phyloP scores from a whole-genome alignment of 2,329 filamentous ascomycete species.

The Fusarium denticulatum region DNA sequence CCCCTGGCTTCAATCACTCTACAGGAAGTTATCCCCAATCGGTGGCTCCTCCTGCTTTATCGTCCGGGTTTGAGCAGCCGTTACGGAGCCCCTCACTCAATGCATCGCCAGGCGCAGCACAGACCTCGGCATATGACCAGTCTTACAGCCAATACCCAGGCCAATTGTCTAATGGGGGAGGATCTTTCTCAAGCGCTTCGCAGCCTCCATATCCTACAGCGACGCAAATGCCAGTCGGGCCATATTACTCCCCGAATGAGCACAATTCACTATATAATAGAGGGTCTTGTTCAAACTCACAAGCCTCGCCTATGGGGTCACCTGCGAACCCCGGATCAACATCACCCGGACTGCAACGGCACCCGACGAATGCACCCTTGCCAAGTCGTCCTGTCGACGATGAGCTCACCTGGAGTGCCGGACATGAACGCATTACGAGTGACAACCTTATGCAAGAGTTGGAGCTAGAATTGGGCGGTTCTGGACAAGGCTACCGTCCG shows the following conservation, averaged over 20 bases:
- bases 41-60: slow-evolving; percentile 44
- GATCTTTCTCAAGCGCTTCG: slow-evolving; percentile 48
- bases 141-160: slow-evolving; percentile 50
- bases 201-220: slow-evolving; percentile 63
- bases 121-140: slow-evolving; percentile 50
- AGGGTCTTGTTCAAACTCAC: slow-evolving; percentile 60
- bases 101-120: slow-evolving; percentile 40
- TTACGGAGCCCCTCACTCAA: slow-evolving; percentile 51
- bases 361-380: slow-evolving; percentile 69
- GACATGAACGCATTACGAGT: slow-evolving; percentile 56
- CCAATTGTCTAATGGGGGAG: slow-evolving; percentile 54
- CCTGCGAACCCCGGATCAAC: slow-evolving; percentile 52
- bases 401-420: slow-evolving; percentile 55
- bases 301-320: slow-evolving; percentile 58
- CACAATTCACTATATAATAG: slow-evolving; percentile 57
- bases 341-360: slow-evolving; percentile 61
- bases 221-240: slow-evolving; percentile 63
- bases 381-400: slow-evolving; percentile 62
- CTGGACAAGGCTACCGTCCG: slow-evolving; percentile 48
- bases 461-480: slow-evolving; percentile 61
- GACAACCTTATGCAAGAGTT: slow-evolving; percentile 68
- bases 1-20: slow-evolving; percentile 51
- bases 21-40: slow-evolving; percentile 42
- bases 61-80: slow-evolving; percentile 54
- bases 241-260: slow-evolving; percentile 60